phyloP scores from a whole-genome alignment of 1,284 basidiomycete species.

The Inonotus obliquus region DNA sequence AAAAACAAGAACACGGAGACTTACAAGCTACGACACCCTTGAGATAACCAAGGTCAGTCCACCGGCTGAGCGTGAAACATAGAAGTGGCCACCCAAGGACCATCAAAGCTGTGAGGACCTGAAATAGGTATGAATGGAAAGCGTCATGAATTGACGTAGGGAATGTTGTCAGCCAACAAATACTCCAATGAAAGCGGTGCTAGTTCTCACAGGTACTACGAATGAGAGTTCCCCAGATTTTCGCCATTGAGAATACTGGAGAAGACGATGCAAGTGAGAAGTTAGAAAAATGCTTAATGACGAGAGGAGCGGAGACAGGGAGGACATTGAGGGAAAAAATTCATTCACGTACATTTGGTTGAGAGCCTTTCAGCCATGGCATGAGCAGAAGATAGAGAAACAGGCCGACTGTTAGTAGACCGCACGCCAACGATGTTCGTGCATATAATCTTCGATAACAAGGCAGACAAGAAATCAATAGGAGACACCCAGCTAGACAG shows the following conservation, averaged over 20 bases:
- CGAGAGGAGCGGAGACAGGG: background rate
- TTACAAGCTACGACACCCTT: slow-evolving; percentile 59
- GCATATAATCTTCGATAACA: slow-evolving; percentile 41
- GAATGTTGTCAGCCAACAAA: slow-evolving; percentile 52
- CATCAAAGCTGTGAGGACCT: slow-evolving; percentile 58
- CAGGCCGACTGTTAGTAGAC: slow-evolving; percentile 53
- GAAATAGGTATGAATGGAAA: slow-evolving; percentile 1
- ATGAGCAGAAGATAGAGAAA: slow-evolving; percentile 67
- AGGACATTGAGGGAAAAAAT: background rate
- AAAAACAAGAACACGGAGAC: slow-evolving; percentile 21
- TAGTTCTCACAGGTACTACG: slow-evolving; percentile 24
- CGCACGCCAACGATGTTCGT: slow-evolving; percentile 44
- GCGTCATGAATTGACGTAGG: background rate
- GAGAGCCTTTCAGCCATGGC: slow-evolving; percentile 57
- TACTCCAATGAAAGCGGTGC: slow-evolving; percentile 38
- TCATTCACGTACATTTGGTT: slow-evolving; percentile 54
- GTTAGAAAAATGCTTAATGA: background rate
- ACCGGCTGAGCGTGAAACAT: slow-evolving; percentile 55
- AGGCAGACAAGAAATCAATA: background rate
- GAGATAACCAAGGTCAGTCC: slow-evolving; percentile 58
- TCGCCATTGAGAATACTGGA: slow-evolving; percentile 59
- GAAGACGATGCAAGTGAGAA: background rate
- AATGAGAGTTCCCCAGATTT: slow-evolving; percentile 31
- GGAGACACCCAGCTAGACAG: background rate
- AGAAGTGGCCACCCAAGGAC: slow-evolving; percentile 64